phyloP scores from a whole-genome alignment of 1,284 basidiomycete species.

The Anthracocystis panici-leucophaei region DNA sequence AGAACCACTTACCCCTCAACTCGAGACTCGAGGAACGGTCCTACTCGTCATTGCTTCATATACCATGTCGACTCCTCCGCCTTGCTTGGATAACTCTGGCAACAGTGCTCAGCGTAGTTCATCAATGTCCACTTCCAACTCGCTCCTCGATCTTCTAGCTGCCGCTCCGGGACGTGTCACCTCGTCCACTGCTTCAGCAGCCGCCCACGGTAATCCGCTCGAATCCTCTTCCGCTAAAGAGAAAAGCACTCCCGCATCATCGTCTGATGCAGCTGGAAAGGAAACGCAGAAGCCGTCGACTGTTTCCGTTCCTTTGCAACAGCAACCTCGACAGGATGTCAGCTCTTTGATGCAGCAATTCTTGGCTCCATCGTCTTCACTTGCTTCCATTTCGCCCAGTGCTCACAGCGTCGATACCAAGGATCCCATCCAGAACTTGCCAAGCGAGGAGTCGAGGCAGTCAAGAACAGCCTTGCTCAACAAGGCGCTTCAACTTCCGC shows the following conservation, averaged over 20 bases:
- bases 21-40: not conserved
- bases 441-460: not conserved
- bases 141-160: conserved; percentile 42
- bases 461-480: conserved; percentile 13
- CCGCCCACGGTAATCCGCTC: not conserved
- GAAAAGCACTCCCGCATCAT: not conserved
- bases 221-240: conserved; percentile 1
- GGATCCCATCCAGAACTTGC: not conserved
- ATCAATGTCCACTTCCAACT: conserved; percentile 29
- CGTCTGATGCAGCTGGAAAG: not conserved
- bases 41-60: not conserved
- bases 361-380: conserved; percentile 22
- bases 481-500: conserved; percentile 37
- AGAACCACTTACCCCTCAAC: too few species aligned
- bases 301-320: conserved; percentile 8
- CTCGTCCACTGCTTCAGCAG: conserved; percentile 22
- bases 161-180: conserved; percentile 38
- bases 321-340: conserved; percentile 17
- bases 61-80: conserved; percentile 20
- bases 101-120: not conserved
- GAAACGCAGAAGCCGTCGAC: not conserved
- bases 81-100: not conserved
- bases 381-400: conserved; percentile 6
- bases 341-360: conserved; percentile 38
- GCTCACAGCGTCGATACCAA: conserved; percentile 7